A percentile compares a stretch with the other conserved stretches of the same genome.
phyloP scores from a whole-genome alignment of 2,329 filamentous ascomycete genomes.

The Penicillium frequentans region DNA sequence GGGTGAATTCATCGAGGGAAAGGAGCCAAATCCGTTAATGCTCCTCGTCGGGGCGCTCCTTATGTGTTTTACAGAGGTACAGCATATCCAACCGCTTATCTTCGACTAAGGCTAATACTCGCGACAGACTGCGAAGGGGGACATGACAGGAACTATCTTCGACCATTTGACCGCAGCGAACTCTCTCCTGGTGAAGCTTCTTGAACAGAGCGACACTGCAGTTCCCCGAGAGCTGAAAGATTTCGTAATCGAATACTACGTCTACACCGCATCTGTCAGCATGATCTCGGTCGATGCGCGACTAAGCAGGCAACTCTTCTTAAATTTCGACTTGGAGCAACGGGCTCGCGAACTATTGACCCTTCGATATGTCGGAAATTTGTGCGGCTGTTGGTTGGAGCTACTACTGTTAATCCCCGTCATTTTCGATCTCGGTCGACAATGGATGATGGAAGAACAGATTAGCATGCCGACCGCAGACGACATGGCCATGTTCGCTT shows the following conservation, averaged over 20 bases:
- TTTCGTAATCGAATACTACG: constrained; percentile 52
- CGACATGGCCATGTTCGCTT: constrained; percentile 46
- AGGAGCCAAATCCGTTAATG: constrained; percentile 36
- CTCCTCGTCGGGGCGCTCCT: constrained; percentile 48
- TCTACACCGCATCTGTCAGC: constrained; percentile 49
- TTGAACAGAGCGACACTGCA: constrained; percentile 33
- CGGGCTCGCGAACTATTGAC: constrained; percentile 28
- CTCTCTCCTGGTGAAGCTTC: constrained; percentile 41
- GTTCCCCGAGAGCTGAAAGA: constrained; percentile 42
- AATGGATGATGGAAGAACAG: constrained; percentile 34
- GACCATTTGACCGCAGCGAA: constrained; percentile 49
- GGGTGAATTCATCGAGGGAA: constrained; percentile 32
- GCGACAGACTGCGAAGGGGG: constrained; percentile 43
- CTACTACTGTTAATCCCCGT: constrained; percentile 31
- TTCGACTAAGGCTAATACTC: background rate
- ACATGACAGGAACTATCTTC: constrained; percentile 48
- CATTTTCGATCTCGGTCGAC: constrained; percentile 33
- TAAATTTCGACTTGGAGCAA: constrained; percentile 47
- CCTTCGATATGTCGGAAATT: constrained; percentile 30
- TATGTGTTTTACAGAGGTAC: constrained; percentile 50
- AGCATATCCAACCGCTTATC: constrained; percentile 8
- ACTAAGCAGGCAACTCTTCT: constrained; percentile 27
- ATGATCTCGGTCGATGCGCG: constrained; percentile 47
- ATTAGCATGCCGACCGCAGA: constrained; percentile 35
- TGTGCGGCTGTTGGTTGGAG: constrained; percentile 34